Base-by-base conservation (phyloP, 106 monocot species). In the Dioscorea alata region DNA sequence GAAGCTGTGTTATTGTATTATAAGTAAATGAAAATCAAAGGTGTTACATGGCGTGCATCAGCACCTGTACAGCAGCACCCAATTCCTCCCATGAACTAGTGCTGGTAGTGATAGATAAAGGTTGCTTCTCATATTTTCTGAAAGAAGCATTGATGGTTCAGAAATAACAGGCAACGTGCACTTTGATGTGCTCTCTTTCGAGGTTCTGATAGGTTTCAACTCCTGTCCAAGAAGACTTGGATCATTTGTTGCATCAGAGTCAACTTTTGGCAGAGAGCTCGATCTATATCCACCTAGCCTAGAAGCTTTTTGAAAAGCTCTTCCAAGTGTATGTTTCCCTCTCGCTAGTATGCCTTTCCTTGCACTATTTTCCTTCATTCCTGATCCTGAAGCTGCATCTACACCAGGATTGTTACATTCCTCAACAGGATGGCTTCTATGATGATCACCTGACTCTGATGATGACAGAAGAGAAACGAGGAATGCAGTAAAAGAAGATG, bases 401-500 rank as follows among this genome's bases (percentile, higher is more conserved):
- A 75, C 76, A 49, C 10, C 69, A 75, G 80, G 48, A 50, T 63
- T n/a, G 73, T 72, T 68, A 24, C 24, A 53, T 69, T 76, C 74
- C 65, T 85, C 75, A 48, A 69, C 63, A 59, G 64, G 60, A 69
- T 85, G 73, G 60, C 33, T 68, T 57, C 49, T 62, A 56, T 64
- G 60, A 66, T 85, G 73, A 63, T 25, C 65, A 61, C 49, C 65
- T 53, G 93, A 61, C 15, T 90, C 81, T 19, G 84, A 67, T 51
- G 92, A 83, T 21, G 92, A 84, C 42, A 99, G 69, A 51, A 99
- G 71, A 16, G 93, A 93, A 23, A 78, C 68, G 17, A 99, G 73
- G 70, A 99, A 99, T 60, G 99, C 99, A 54, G 82, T 80, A 71
- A 99, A 93, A 50, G 99, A 99, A 42, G 99, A 93, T 51, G 93